Conservation (phyloP, 257 asterid genomes). For the Forsythia suspensa region DNA sequence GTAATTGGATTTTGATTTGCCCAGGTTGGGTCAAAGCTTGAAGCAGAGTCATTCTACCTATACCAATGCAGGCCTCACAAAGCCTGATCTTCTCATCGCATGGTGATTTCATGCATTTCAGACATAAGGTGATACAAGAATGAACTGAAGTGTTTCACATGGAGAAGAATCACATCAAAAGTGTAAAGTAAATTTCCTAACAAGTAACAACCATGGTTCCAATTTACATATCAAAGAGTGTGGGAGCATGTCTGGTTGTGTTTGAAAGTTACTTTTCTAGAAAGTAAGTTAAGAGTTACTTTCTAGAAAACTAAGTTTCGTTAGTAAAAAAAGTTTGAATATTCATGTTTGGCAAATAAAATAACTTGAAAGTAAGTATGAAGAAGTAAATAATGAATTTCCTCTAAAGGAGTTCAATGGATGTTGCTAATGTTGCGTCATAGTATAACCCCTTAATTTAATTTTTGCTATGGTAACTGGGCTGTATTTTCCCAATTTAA, state of each 20-base stretch:
- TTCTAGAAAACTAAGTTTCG: not conserved
- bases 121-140: not conserved
- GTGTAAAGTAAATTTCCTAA: not conserved
- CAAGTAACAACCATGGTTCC: not conserved
- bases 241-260: not conserved
- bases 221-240: not conserved
- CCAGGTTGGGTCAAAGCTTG: not conserved
- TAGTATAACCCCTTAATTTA: not conserved
- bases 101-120: not conserved
- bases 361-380: not conserved
- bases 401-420: not conserved
- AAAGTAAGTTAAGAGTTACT: not conserved
- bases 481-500: not conserved
- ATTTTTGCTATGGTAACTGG: not conserved
- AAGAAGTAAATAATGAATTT: not conserved
- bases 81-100: not conserved
- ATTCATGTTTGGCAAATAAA: not conserved
- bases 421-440: not conserved
- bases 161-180: not conserved
- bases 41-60: not conserved
- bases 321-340: not conserved
- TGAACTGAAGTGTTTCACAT: not conserved
- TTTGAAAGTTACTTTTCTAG: not conserved
- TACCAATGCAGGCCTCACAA: not conserved
- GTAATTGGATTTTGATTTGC: not conserved